Percentiles rank a stretch among this genome's conserved stretches.
phyloP scores from a whole-genome alignment of 768 basidiomycete species.

The Leccinum truebloodii region DNA sequence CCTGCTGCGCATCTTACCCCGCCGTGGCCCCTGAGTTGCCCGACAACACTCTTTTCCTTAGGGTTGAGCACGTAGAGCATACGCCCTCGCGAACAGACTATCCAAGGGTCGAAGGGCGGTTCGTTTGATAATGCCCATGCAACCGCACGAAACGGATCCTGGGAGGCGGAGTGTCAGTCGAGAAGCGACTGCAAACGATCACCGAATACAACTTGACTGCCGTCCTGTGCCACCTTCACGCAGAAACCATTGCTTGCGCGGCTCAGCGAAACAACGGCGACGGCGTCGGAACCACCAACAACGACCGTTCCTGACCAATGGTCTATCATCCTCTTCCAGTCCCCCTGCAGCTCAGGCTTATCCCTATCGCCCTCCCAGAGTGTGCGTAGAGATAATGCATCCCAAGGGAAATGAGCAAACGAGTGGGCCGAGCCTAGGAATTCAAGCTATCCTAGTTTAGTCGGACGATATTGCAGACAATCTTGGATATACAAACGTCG shows the following conservation, averaged over 20 bases:
- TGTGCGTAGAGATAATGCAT: conserved; percentile 36
- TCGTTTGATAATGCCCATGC: conserved; percentile 59
- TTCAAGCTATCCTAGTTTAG: conserved; percentile 29
- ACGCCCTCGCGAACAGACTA: conserved; percentile 56
- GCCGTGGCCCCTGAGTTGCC: conserved; percentile 68
- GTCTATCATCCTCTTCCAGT: conserved; percentile 49
- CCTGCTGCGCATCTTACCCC: conserved; percentile 49
- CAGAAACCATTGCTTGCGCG: conserved; percentile 25
- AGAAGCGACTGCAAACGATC: background rate
- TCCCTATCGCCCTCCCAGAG: conserved; percentile 40
- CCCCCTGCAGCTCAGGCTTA: conserved; percentile 29
- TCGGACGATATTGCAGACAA: conserved; percentile 5
- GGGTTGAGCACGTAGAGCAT: conserved; percentile 59
- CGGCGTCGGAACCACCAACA: conserved; percentile 41
- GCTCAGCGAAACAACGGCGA: conserved; percentile 39
- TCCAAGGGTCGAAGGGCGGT: conserved; percentile 53
- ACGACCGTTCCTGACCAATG: conserved; percentile 54
- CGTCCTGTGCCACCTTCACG: conserved; percentile 37
- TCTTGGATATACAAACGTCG: conserved; percentile 40
- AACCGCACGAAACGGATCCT: conserved; percentile 37
- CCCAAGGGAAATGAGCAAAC: conserved; percentile 49
- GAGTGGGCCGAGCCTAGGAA: conserved; percentile 37
- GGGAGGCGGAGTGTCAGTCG: conserved; percentile 7
- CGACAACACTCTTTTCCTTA: conserved; percentile 38
- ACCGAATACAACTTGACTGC: conserved; percentile 17